These are phyloP conservation scores for Dactylellina leptospora DNA, from an alignment of 2,329 filamentous ascomycete genomes.

Conservation along the genomic window DNA sequence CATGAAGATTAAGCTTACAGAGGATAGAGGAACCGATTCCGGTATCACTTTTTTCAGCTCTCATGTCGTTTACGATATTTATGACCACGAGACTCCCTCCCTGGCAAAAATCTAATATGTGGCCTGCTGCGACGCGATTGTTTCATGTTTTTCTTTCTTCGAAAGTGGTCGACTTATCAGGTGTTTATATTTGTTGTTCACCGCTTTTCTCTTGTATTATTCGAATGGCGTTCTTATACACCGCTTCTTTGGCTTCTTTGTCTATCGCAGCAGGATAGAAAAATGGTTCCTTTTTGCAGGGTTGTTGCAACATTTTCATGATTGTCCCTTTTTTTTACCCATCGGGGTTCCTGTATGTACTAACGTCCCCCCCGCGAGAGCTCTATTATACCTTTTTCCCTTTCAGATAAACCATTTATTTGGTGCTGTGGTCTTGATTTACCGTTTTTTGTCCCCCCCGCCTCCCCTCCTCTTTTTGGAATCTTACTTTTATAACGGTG, in stretches of 20 bases:
- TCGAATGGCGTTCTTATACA: slow-evolving; percentile 21
- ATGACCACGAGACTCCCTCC: slow-evolving; percentile 14
- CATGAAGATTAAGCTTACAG: background rate
- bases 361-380: slow-evolving; percentile 22
- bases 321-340: slow-evolving; percentile 23
- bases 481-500: slow-evolving; percentile 7
- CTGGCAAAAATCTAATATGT: slow-evolving; percentile 19
- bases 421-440: slow-evolving; percentile 13
- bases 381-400: slow-evolving; percentile 22
- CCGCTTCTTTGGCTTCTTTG: slow-evolving; percentile 1
- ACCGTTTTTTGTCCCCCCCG: slow-evolving; percentile 19
- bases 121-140: slow-evolving; percentile 14
- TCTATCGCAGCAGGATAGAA: slow-evolving; percentile 32
- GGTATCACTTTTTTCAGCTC: slow-evolving; percentile 9
- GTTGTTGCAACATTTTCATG: slow-evolving; percentile 34
- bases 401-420: slow-evolving; percentile 35
- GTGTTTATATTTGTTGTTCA: slow-evolving; percentile 4
- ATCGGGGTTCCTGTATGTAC: slow-evolving; percentile 33
- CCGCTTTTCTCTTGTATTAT: slow-evolving; percentile 14
- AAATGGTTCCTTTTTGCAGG: slow-evolving; percentile 22
- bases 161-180: slow-evolving; percentile 1
- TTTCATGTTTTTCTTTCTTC: slow-evolving; percentile 1
- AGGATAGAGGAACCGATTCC: background rate
- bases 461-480: background rate
- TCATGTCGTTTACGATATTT: slow-evolving; percentile 30